Base-by-base conservation (phyloP, 139 green algal genomes). In the Chlorella sorokiniana region DNA sequence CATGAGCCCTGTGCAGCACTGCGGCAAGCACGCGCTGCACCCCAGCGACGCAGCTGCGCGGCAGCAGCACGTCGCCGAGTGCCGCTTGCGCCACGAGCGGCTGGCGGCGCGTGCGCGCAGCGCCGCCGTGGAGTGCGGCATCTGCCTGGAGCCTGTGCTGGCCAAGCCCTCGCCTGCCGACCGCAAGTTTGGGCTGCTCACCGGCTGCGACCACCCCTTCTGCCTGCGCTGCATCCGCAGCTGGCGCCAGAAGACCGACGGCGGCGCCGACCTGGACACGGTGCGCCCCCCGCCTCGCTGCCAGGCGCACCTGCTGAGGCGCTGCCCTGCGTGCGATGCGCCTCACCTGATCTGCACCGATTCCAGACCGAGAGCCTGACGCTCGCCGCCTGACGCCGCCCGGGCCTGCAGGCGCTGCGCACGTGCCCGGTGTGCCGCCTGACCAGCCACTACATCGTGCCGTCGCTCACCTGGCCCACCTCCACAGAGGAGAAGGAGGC, bases 151-250 rank as follows among this genome's bases (percentile, higher is more conserved):
- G 82, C 76, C 51, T 37, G 92, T 96, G 52, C 71, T 95, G 70
- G 69, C 62, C 29, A 94, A 94, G 72, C 51, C 69, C 4, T 63
- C 68, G 0, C 44, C 87, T 1, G 61, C 65, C 0, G 85, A 91
- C 10, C 87, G 91, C 41, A 86, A 86, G 42, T 97, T 97, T 84
- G 94, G 94, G 2, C 90, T 97, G 84, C 83, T 97, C 79, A 69
- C 77, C 48, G 73, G 54, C 31, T 79, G 94, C 80, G 88, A 95
- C 33, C 94, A 97, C 82, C 31, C 89, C 45, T 97, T 97, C 81
- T 97, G 94, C 88, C 84, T 97, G 35, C 16, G 42, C 16, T 97
- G 94, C 91, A 97, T 97, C 74, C 88, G 94, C 54, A 84, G 42
- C 81, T 97, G 94, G 94, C 83, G 94, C 4, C 75, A 72, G 77